Base-by-base conservation (phyloP, 2,329 filamentous ascomycete genomes). In the Ophiostoma sp. region DNA sequence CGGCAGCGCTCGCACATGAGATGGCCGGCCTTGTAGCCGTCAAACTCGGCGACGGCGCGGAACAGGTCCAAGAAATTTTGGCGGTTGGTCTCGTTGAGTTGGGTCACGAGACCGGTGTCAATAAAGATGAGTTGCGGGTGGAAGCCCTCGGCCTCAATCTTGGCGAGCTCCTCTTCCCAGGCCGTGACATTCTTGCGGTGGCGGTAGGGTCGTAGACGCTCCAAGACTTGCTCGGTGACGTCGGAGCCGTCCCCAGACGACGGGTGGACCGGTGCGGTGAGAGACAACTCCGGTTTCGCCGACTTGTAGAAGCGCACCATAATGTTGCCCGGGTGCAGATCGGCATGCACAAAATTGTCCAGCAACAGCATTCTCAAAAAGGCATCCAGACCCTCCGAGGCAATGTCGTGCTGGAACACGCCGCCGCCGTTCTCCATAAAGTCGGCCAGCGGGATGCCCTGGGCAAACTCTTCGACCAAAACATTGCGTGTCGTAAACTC, bases 301-400 rank as follows among this genome's bases (percentile, higher is more conserved):
- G 95, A 90, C 78, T 95, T 91, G 82, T 98, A 98, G 84, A 99
- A 99, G 76, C 97, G 94, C 64, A 99, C 95, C 95, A 99, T 98
- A 83, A 99, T 98, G 81, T 99, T 99, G 33, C 96, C 96, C 0
- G 96, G 96, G 80, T 99, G 96, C 39, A 99, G 84, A 80, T 99
- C 96, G 5, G 96, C 95, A 80, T 99, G 96, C 33, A 98, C 91
- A 81, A 99, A 99, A 81, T 99, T 99, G 82, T 99, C 96, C 52
- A 99, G 91, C 15, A 99, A 87, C 19, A 99, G 85, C 96, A 99
- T 99, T 78, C 95, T 93, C 69, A 99, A 84, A 82, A 99, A 99
- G 2, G 95, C 95, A 80, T 99, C 95, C 0, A 99, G 88, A 0
- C 96, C 96, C 83, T 98, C 95, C 73, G 97, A 91, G 3, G 96